Evolutionary conservation across 148 eudicot species (phyloP).

Genomic region (Fagopyrum homotropicum): DNA sequence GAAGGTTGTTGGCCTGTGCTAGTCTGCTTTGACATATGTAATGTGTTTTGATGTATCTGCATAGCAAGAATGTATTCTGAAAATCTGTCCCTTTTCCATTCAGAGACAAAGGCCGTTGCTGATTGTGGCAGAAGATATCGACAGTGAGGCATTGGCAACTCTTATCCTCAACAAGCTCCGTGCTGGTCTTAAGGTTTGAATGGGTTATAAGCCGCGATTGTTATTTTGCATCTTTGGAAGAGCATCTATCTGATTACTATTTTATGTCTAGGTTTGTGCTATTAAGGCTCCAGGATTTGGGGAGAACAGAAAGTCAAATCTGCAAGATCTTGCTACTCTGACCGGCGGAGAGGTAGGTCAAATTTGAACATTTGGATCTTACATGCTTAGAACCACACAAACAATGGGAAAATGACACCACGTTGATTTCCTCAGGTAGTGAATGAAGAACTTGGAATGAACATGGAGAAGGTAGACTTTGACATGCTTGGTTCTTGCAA

Average conservation of each 20-base stretch:
- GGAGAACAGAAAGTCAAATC: constrained; percentile 69
- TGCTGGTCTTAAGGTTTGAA: constrained; percentile 80
- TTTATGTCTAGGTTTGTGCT: constrained; percentile 63
- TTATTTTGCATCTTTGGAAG: not conserved
- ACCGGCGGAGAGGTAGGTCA: constrained; percentile 68
- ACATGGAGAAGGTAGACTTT: constrained; percentile 59
- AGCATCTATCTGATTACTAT: not conserved
- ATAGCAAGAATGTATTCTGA: not conserved
- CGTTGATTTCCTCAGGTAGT: constrained; percentile 38
- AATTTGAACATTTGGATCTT: not conserved
- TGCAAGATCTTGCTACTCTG: constrained; percentile 83
- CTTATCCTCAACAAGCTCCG: constrained; percentile 88
- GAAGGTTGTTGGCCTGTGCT: constrained; percentile 42
- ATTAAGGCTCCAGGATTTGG: constrained; percentile 96
- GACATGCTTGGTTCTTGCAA: constrained; percentile 87
- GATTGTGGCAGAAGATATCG: constrained; percentile 66
- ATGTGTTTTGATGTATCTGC: not conserved
- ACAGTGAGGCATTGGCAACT: constrained; percentile 69
- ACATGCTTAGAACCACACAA: not conserved
- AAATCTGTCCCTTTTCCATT: not conserved
- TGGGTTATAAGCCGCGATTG: not conserved
- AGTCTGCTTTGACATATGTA: not conserved
- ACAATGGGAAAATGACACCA: not conserved
- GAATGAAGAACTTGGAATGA: constrained; percentile 93
- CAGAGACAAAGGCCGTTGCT: constrained; percentile 69